Evolutionary conservation across 495 filamentous ascomycete species (phyloP), one percentile per base, ranked within the genome.

Genomic region (Aspergillus affinis): DNA sequence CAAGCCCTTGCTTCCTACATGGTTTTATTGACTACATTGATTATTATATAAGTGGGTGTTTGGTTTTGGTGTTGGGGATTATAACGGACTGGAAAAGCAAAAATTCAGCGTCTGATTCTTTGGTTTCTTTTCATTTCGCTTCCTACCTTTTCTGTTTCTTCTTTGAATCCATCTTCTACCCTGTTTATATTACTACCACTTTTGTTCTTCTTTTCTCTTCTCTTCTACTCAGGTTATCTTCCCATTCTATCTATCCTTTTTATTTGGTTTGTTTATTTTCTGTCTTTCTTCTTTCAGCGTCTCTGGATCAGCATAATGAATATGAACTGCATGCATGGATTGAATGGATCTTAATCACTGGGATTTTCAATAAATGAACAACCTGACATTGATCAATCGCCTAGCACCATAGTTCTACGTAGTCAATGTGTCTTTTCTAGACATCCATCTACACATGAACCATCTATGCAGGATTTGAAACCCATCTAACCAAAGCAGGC

Each of bases 1-100:
- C 36, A 41, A 13, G 13, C 36, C 10, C 36, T 41, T 41, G 10
- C 36, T 41, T 32, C 30, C 23, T 32, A 32, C 29, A 1, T 10
- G 29, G 10, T 32, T 32, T 32, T 10, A 26, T 26, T 26, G 4
- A 26, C 10, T 32, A 32, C 6, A 32, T 41, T 41, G 36, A 41
- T 41, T 15, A 46, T 56, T 55, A 21, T 21, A 51, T 41, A 41
- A 41, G 36, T 41, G 36, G 48, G 47, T 23, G 47, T 49, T 51
- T 47, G 56, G 20, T 20, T 60, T 3, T 48, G 49, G 49, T 53
- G 49, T 59, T 48, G 45, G 51, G 12, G 51, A 27, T 55, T 41
- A 41, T 32, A 21, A 30, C 36, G 58, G 32, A 36, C 29, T 59
- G 44, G 55, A 57, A 57, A 57, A 57, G 55, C 46, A 57, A 49